phyloP scores from a whole-genome alignment of 2,329 filamentous ascomycete species.

The Fusarium abutilonis region DNA sequence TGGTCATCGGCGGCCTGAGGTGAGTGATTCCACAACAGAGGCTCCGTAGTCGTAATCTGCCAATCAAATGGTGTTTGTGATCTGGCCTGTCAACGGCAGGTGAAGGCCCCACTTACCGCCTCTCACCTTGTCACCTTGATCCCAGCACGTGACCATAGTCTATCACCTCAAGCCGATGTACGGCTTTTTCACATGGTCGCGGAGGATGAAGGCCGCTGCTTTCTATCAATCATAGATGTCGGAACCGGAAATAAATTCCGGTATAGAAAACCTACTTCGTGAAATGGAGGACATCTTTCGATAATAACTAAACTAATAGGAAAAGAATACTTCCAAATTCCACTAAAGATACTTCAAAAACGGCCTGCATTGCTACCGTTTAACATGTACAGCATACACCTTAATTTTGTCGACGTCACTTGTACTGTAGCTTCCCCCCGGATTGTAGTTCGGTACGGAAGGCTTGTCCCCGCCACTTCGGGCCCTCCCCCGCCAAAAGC shows the following conservation, averaged over 20 bases:
- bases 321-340: background rate
- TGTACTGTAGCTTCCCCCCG: constrained; percentile 15
- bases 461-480: constrained; percentile 40
- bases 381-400: constrained; percentile 10
- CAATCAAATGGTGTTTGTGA: constrained; percentile 35
- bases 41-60: constrained; percentile 28
- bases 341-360: background rate
- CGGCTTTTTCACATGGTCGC: constrained; percentile 31
- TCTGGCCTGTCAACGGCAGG: constrained; percentile 23
- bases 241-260: constrained; percentile 13
- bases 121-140: background rate
- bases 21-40: constrained; percentile 28
- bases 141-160: constrained; percentile 21
- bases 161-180: background rate
- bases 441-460: constrained; percentile 40
- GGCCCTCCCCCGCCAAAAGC: constrained; percentile 50
- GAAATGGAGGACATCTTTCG: background rate
- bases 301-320: background rate
- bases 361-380: background rate
- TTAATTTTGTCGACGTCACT: constrained; percentile 25
- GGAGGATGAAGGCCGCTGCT: constrained; percentile 33
- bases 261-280: background rate
- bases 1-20: constrained; percentile 40
- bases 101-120: background rate
- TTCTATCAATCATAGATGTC: constrained; percentile 1